Base-by-base conservation (phyloP, 2,329 filamentous ascomycete genomes). In the Aureobasidium melanogenum region DNA sequence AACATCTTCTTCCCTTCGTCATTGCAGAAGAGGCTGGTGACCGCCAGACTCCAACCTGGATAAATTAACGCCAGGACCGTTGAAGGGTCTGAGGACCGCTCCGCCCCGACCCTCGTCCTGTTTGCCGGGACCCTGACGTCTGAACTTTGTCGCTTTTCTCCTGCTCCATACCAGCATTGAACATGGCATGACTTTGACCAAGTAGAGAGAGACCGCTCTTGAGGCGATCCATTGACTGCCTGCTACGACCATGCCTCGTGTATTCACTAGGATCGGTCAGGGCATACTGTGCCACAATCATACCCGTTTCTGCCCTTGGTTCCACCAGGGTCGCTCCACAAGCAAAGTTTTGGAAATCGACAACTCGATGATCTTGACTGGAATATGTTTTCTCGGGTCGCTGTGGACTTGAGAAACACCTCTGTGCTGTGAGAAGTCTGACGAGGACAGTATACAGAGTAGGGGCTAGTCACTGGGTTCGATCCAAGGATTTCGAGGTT, bases 11-110 rank as follows among this genome's bases (percentile, higher is more conserved):
- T 26, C 28, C 19, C 41, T 15, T 58, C 54, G 54, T 47, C 54
- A 58, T 47, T 46, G 30, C 54, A 46, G 50, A 58, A 58, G 54
- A 58, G 54, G 54, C 54, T 58, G 54, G 54, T 57, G 54, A 57
- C 38, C 39, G 41, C 41, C 52, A 34, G 30, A 57, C n/a, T 28
- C 22, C 54, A 30, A 15, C 30, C 15, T 44, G 19, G 14, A 47
- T 47, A 58, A 28, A 58, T 58, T 36, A 38, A 47, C 19, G 54
- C 54, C 39, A 32, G 28, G 54, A 36, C 41, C 54, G 41, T 58
- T 36, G 6, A n/a, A 28, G 14, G 54, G 52, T 56, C 52, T 34
- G 52, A 43, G 24, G n/a, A n/a, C 39, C 52, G 52, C 39, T 56
- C 38, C 52, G 52, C 39, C 38, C 52, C 52, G 52, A 6, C 52